Percentiles rank a stretch among this genome's conserved stretches.
These are phyloP conservation scores for Sisymbrium irio DNA, from an alignment of 345 rosid species.

Conservation along the genomic window DNA sequence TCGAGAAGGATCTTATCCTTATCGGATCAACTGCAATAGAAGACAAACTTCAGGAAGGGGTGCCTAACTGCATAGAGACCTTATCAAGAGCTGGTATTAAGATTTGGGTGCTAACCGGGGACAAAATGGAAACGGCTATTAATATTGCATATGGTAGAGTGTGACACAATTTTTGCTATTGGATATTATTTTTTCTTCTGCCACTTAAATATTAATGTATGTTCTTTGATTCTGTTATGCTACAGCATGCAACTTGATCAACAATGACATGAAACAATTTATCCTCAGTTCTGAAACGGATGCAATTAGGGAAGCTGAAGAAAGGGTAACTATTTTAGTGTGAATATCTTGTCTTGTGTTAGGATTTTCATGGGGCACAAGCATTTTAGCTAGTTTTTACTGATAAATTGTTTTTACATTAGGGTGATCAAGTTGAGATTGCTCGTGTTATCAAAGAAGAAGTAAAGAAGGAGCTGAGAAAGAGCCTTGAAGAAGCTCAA, in stretches of 20 bases:
- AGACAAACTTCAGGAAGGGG: constrained; percentile 99
- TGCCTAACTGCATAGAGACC: constrained; percentile 92
- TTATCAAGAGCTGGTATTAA: constrained; percentile 98
- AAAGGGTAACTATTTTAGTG: constrained; percentile 54
- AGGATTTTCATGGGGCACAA: constrained; percentile 1
- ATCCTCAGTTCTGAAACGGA: constrained; percentile 92
- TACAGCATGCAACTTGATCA: constrained; percentile 96
- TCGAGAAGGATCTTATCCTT: constrained; percentile 85
- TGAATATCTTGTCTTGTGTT: constrained; percentile 6
- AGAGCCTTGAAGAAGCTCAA: constrained; percentile 85
- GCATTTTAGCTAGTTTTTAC: neutral
- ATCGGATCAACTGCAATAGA: constrained; percentile 98
- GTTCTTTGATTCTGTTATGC: constrained; percentile 26
- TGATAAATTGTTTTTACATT: constrained; percentile 3
- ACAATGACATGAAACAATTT: constrained; percentile 96
- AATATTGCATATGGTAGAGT: constrained; percentile 94
- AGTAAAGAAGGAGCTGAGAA: constrained; percentile 70
- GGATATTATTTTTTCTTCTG: constrained; percentile 9
- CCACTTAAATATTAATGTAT: constrained; percentile 19
- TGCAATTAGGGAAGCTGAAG: constrained; percentile 83
- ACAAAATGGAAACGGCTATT: constrained; percentile 98
- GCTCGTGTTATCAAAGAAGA: constrained; percentile 85
- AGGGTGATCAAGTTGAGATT: constrained; percentile 97
- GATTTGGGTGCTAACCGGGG: constrained; percentile 98
- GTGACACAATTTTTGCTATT: neutral